These are phyloP conservation scores for Wallacemonas collosoma DNA, from an alignment of 208 protist genomes.

Conservation along the genomic window DNA sequence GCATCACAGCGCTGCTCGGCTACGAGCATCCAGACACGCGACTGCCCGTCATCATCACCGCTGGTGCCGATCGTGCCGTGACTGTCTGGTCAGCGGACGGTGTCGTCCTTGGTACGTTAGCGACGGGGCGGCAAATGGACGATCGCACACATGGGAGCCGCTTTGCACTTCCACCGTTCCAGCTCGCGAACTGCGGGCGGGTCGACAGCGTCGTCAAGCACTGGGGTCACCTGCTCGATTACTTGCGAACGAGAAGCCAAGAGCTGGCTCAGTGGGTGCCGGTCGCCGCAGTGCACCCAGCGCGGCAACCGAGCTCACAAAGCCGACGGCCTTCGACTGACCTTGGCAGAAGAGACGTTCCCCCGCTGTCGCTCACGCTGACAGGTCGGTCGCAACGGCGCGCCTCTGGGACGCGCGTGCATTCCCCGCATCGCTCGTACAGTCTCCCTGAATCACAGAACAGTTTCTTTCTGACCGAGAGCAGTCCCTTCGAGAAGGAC, in stretches of 20 bases:
- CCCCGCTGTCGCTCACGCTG: constrained; percentile 14
- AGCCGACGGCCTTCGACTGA: not conserved
- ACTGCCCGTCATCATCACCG: constrained; percentile 41
- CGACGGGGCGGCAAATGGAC: constrained; percentile 49
- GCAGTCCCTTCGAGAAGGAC: not conserved
- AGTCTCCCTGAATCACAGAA: constrained; percentile 12
- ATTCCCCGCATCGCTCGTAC: not conserved
- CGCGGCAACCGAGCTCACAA: too few species aligned
- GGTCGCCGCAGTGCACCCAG: not conserved
- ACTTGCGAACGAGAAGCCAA: constrained; percentile 21
- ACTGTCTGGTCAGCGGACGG: constrained; percentile 53
- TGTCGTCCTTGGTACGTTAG: constrained; percentile 37
- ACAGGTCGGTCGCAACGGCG: constrained; percentile 1
- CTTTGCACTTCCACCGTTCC: constrained; percentile 38
- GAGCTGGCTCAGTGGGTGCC: not conserved
- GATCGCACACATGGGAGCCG: constrained; percentile 32
- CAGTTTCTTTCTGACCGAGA: constrained; percentile 16
- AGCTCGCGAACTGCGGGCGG: constrained; percentile 3
- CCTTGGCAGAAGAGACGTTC: not conserved
- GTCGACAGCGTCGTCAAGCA: constrained; percentile 2
- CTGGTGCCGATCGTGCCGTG: constrained; percentile 27
- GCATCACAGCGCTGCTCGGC: constrained; percentile 34
- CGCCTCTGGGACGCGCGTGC: not conserved
- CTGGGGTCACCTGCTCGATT: constrained; percentile 30
- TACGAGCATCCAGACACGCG: constrained; percentile 23